These are phyloP conservation scores for Pyronema domesticum DNA, from an alignment of 495 filamentous ascomycete species.

Conservation along the genomic window DNA sequence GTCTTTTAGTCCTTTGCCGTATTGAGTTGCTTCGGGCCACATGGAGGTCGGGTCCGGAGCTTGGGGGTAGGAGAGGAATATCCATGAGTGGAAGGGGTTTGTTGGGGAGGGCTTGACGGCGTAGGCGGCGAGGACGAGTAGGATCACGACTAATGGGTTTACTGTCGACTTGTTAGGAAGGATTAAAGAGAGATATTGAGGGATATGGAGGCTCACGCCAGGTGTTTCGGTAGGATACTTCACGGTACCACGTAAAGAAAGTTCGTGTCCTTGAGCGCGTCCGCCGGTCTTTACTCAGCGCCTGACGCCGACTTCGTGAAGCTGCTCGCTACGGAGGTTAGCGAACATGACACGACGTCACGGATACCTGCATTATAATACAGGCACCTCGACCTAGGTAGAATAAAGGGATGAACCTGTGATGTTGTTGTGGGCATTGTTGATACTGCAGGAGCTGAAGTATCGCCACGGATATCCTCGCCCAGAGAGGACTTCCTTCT, in stretches of 20 bases:
- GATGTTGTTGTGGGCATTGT: conserved; percentile 22
- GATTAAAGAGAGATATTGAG: not conserved
- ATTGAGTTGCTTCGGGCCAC: conserved; percentile 40
- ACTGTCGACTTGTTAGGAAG: conserved; percentile 26
- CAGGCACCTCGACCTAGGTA: not conserved
- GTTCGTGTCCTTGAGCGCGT: conserved; percentile 2
- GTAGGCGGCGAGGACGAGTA: conserved; percentile 48
- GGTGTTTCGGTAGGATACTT: conserved; percentile 24
- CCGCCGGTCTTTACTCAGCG: conserved; percentile 8
- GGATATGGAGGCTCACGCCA: conserved; percentile 15
- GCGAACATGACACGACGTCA: not conserved
- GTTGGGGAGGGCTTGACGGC: conserved; percentile 58
- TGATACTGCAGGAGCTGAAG: conserved; percentile 20
- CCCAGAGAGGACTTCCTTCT: conserved; percentile 9
- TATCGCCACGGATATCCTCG: conserved; percentile 21
- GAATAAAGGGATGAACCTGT: conserved; percentile 8
- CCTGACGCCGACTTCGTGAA: conserved; percentile 17
- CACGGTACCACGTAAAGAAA: conserved; percentile 20
- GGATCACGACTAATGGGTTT: conserved; percentile 53
- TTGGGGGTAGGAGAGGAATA: conserved; percentile 85
- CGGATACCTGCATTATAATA: not conserved
- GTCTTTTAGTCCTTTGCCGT: conserved; percentile 77
- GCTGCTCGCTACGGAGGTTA: conserved; percentile 13
- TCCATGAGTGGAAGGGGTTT: conserved; percentile 69
- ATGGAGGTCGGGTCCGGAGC: conserved; percentile 31